A percentile compares a stretch with the other conserved stretches of the same genome.
phyloP scores from a whole-genome alignment of 306 rosid genomes.

The Vigna hirtella region DNA sequence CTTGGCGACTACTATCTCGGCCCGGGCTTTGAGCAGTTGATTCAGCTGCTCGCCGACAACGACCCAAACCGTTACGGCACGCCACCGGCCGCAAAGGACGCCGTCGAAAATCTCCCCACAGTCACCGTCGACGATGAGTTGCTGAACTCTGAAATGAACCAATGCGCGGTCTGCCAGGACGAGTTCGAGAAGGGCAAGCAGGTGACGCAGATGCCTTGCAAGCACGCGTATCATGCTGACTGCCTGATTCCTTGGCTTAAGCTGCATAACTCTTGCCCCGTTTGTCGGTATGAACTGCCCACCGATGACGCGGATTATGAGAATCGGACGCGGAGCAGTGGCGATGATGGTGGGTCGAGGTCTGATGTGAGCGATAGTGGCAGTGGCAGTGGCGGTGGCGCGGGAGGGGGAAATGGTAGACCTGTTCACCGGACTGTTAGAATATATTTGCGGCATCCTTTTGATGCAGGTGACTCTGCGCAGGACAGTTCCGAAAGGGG shows the following conservation, averaged over 20 bases:
- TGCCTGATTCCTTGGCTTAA: slow-evolving; percentile 90
- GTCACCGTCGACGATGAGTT: slow-evolving; percentile 62
- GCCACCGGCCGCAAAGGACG: slow-evolving; percentile 84
- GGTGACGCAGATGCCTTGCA: slow-evolving; percentile 93
- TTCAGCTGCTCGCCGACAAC: slow-evolving; percentile 96
- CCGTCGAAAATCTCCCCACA: slow-evolving; percentile 66
- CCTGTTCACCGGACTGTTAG: slow-evolving; percentile 57
- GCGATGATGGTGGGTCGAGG: background rate
- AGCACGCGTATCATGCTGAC: slow-evolving; percentile 80
- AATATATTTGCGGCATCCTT: slow-evolving; percentile 51
- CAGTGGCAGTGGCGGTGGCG: slow-evolving; percentile 28
- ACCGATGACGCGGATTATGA: slow-evolving; percentile 86
- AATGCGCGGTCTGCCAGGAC: slow-evolving; percentile 96
- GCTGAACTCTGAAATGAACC: slow-evolving; percentile 79
- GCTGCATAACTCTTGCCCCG: slow-evolving; percentile 93
- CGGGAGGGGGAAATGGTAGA: slow-evolving; percentile 37
- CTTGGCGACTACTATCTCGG: slow-evolving; percentile 94
- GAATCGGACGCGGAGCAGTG: slow-evolving; percentile 41
- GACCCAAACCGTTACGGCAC: slow-evolving; percentile 92
- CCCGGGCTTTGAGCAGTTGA: slow-evolving; percentile 93
- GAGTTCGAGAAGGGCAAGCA: slow-evolving; percentile 72
- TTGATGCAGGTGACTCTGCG: slow-evolving; percentile 40
- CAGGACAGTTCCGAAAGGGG: slow-evolving; percentile 45
- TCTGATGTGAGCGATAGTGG: background rate
- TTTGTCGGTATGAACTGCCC: slow-evolving; percentile 90